Percentiles rank a stretch among this genome's conserved stretches.
Conservation (phyloP, 192 early-diverging fungal species). For the Anaeromyces robustus region DNA sequence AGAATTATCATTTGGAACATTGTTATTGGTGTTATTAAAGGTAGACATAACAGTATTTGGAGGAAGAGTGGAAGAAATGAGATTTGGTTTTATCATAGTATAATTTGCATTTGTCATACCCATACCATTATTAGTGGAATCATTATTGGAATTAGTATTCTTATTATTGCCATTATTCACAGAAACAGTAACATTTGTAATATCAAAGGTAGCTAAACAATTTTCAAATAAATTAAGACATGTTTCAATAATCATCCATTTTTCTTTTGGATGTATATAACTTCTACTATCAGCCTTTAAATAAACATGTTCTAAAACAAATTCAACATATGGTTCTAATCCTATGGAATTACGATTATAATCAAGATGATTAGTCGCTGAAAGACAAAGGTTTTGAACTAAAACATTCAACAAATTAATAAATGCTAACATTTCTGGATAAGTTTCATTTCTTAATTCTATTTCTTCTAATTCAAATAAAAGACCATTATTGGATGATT, state of each 20-base stretch:
- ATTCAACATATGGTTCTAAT: constrained; percentile 50
- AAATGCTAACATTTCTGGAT: constrained; percentile 77
- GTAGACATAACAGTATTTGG: not conserved
- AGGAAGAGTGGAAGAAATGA: not conserved
- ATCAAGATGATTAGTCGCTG: not conserved
- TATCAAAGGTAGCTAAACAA: constrained; percentile 59
- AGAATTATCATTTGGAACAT: not conserved
- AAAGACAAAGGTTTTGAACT: constrained; percentile 23
- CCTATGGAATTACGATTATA: not conserved
- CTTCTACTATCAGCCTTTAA: constrained; percentile 51
- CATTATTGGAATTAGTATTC: not conserved
- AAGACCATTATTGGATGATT: constrained; percentile 26
- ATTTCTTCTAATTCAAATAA: constrained; percentile 69
- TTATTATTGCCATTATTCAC: not conserved
- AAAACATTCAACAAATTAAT: constrained; percentile 53
- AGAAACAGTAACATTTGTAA: constrained; percentile 20
- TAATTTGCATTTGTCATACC: not conserved
- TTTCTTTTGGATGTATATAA: constrained; percentile 50
- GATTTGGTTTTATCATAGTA: too few relatives aligned
- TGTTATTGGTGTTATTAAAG: not conserved
- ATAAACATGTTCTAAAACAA: constrained; percentile 74
- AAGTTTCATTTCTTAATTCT: constrained; percentile 57
- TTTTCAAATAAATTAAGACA: constrained; percentile 69
- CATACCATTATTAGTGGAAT: not conserved
- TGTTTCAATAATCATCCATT: constrained; percentile 55